Percentiles rank a stretch among this genome's conserved stretches.
phyloP scores from a whole-genome alignment of 2,329 filamentous ascomycete species.

The Orbilia brochopaga region DNA sequence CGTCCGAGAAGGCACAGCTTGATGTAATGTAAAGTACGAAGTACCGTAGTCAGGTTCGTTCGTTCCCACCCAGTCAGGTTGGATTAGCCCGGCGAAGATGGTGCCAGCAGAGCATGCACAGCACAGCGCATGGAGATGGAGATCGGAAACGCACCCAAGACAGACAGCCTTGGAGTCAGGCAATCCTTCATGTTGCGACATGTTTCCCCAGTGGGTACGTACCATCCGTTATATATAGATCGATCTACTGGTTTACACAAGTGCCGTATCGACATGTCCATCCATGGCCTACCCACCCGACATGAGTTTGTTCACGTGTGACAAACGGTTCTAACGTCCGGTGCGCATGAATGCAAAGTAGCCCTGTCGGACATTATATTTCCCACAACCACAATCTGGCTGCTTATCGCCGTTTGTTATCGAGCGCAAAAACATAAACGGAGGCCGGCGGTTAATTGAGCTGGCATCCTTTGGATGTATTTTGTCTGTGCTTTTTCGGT shows the following conservation, averaged over 20 bases:
- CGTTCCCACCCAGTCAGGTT: too few species aligned
- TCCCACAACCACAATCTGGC: background rate
- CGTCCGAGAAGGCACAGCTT: too few species aligned
- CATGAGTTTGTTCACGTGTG: background rate
- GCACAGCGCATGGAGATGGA: background rate
- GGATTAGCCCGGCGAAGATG: too few species aligned
- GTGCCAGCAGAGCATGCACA: too few species aligned
- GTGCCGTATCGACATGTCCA: too few species aligned
- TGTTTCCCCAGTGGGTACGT: background rate
- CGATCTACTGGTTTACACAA: too few species aligned
- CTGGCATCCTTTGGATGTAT: too few species aligned
- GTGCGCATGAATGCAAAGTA: background rate
- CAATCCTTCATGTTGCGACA: background rate
- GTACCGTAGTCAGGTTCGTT: background rate
- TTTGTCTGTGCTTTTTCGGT: too few species aligned
- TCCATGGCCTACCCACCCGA: background rate
- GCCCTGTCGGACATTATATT: slow-evolving; percentile 17
- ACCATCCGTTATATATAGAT: background rate
- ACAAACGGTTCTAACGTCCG: background rate
- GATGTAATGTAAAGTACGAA: background rate
- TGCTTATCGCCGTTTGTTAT: too few species aligned
- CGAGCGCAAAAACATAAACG: too few species aligned
- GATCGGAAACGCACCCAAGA: slow-evolving; percentile 4
- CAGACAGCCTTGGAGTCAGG: background rate
- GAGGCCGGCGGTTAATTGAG: too few species aligned